Base-by-base conservation (phyloP, 2,329 filamentous ascomycete genomes). In the Apiospora kogelbergensis region DNA sequence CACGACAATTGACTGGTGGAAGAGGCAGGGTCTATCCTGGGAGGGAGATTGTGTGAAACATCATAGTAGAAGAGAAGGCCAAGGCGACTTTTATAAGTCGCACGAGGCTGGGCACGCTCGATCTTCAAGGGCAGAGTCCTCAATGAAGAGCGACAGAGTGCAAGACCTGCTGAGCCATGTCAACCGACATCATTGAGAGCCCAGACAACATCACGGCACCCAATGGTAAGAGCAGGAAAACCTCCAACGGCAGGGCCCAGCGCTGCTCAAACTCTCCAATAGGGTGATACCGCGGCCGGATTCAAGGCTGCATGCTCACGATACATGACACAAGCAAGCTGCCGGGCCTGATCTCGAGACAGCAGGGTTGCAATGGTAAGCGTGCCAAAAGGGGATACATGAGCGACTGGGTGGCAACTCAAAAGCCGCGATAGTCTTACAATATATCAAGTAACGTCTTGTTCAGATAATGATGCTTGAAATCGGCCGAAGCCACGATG, bases 11-110 rank as follows among this genome's bases (percentile, higher is more conserved):
- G 40, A 65, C 53, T 65, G 68, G 70, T 63, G 48, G 68, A 73
- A 68, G 66, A 69, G 68, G 72, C 68, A 68, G 70, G 63, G 74
- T 63, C 69, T 71, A 70, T 65, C 68, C 72, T 70, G 67, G 73
- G 71, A 65, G 71, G 65, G 70, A 65, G 66, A 65, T 70, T 70
- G 72, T 74, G 73, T 76, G 74, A 65, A 75, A 76, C 74, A 66
- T 24, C n/a, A 40, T 4, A 41, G 24, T 40, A 40, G 24, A 17
- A 66, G 44, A 46, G 22, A 40, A 26, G 33, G 33, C 44, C 30
- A 37, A 40, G 42, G 33, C 44, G 44, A 46, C 42, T 48, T 66
- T 53, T 66, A 66, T 66, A 66, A 48, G 65, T 66, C 20, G 44
- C 65, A 53, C 45, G 63, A 65, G 63, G 63, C 37, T 65, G 41